phyloP scores from a whole-genome alignment of 2,329 filamentous ascomycete species.

The Fusarium sp. region DNA sequence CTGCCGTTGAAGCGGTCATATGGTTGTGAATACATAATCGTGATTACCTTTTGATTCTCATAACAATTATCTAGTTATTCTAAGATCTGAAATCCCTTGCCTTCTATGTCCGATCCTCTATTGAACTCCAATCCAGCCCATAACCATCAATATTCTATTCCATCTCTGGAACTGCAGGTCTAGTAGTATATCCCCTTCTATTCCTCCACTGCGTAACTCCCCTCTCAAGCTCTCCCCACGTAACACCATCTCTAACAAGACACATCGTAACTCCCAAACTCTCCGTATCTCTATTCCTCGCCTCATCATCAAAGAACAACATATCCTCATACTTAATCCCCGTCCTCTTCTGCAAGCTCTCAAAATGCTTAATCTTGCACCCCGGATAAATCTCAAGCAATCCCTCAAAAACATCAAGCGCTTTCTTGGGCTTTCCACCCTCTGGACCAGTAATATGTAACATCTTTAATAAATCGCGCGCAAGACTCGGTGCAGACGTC shows the following conservation, averaged over 20 bases:
- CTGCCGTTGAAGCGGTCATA: constrained; percentile 2
- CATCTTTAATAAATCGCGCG: constrained; percentile 81
- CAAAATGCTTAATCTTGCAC: constrained; percentile 88
- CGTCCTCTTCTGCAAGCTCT: constrained; percentile 76
- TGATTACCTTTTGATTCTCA: constrained; percentile 7
- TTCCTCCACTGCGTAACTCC: constrained; percentile 86
- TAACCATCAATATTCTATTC: background rate
- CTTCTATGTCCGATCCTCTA: background rate
- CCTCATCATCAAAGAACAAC: constrained; percentile 96
- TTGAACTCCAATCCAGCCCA: background rate
- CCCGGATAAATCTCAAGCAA: constrained; percentile 78
- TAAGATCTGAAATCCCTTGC: background rate
- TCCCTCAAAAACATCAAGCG: constrained; percentile 71
- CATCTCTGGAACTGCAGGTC: constrained; percentile 19
- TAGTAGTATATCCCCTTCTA: constrained; percentile 65
- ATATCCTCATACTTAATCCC: constrained; percentile 83
- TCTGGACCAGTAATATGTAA: constrained; percentile 64
- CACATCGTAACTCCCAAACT: constrained; percentile 85
- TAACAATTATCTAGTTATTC: background rate
- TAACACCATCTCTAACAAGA: constrained; percentile 83
- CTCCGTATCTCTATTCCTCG: constrained; percentile 85
- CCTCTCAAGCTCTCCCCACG: constrained; percentile 79
- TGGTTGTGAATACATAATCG: constrained; percentile 19
- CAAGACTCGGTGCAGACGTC: constrained; percentile 83
- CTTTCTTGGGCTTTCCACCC: constrained; percentile 51